A percentile compares a stretch with the other conserved stretches of the same genome.
Evolutionary conservation across 352 stramenopile species (phyloP).

Genomic region (Pythium rhizo-oryzae): DNA sequence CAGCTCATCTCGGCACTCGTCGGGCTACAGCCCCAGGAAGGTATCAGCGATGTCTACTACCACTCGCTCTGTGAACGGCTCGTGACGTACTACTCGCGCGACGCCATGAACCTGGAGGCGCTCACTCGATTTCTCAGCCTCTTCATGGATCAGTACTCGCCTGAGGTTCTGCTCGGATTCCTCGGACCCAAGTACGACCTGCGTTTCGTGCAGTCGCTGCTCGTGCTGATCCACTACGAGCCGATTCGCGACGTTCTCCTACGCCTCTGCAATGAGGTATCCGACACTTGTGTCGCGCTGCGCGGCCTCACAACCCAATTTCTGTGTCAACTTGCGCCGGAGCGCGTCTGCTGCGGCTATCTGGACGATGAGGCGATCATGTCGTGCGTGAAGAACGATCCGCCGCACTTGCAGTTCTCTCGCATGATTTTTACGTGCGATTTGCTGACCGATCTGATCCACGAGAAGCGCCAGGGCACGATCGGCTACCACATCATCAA

Average conservation of each 20-base stretch:
- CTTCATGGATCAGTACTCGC: slow-evolving; percentile 77
- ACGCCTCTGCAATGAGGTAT: slow-evolving; percentile 55
- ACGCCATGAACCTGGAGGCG: slow-evolving; percentile 68
- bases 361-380: slow-evolving; percentile 12
- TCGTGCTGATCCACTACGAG: slow-evolving; percentile 70
- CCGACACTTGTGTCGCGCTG: slow-evolving; percentile 17
- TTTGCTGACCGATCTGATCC: slow-evolving; percentile 75
- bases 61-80: slow-evolving; percentile 41
- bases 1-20: slow-evolving; percentile 65
- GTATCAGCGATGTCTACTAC: slow-evolving; percentile 12
- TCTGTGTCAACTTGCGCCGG: slow-evolving; percentile 58
- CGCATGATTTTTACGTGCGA: slow-evolving; percentile 84
- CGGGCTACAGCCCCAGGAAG: slow-evolving; percentile 34
- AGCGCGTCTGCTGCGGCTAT: slow-evolving; percentile 11
- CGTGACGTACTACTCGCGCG: slow-evolving; percentile 46
- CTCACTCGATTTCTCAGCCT: slow-evolving; percentile 57
- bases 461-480: slow-evolving; percentile 62
- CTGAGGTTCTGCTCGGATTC: slow-evolving; percentile 49
- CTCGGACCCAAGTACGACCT: slow-evolving; percentile 43
- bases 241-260: slow-evolving; percentile 62
- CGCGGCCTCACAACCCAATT: slow-evolving; percentile 42
- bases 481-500: slow-evolving; percentile 56
- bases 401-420: slow-evolving; percentile 51
- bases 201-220: slow-evolving; percentile 55
- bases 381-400: slow-evolving; percentile 28